phyloP scores from a whole-genome alignment of 75 land plant genomes.

The Sequoia sempervirens region DNA sequence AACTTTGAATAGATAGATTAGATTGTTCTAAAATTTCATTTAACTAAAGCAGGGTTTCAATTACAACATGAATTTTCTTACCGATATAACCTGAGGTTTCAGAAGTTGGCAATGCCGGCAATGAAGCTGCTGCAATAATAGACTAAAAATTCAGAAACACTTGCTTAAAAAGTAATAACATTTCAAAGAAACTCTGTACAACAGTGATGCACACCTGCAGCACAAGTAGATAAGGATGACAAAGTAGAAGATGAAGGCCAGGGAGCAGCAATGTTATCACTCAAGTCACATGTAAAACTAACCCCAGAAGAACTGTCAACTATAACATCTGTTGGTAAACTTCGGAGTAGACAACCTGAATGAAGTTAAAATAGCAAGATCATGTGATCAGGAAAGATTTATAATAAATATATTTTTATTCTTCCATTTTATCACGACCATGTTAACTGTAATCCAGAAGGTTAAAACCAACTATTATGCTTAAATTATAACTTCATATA shows the following conservation, averaged over 20 bases:
- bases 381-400: neutral
- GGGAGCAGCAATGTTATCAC: conserved; percentile 93
- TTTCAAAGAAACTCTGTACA: neutral
- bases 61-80: conserved; percentile 11
- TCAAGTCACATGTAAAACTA: conserved; percentile 85
- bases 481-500: neutral
- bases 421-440: neutral
- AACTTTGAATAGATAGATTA: neutral
- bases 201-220: conserved; percentile 46
- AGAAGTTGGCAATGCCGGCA: conserved; percentile 53
- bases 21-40: neutral
- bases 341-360: conserved; percentile 89
- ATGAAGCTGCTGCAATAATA: conserved; percentile 46
- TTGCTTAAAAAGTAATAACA: neutral
- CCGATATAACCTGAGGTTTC: conserved; percentile 22
- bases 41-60: neutral
- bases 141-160: neutral
- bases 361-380: neutral
- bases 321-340: conserved; percentile 79
- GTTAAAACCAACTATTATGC: neutral
- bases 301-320: conserved; percentile 66
- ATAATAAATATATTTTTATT: neutral
- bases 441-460: neutral
- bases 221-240: conserved; percentile 70
- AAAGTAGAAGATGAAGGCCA: conserved; percentile 76